Conservation (phyloP, 257 asterid species). For the Capsicum baccatum region DNA sequence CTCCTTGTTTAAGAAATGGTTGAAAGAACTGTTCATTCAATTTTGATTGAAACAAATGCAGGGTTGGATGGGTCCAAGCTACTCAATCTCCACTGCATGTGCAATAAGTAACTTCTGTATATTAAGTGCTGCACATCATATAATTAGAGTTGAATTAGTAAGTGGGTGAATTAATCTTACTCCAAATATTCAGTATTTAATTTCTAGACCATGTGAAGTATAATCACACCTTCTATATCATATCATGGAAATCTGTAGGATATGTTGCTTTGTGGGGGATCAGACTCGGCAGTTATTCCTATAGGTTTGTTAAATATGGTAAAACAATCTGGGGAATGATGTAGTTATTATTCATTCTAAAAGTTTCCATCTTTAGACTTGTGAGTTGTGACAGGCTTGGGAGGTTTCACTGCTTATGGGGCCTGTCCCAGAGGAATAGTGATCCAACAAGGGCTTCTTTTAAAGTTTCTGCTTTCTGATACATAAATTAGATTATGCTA, state of each 20-base stretch:
- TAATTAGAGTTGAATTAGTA: no score
- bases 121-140: no score
- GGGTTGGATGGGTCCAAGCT: no score
- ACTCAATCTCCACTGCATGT: no score
- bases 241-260: slow-evolving; percentile 36
- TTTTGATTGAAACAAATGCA: no score
- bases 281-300: slow-evolving; percentile 51
- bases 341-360: neutral
- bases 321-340: neutral
- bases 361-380: neutral
- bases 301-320: slow-evolving; percentile 35
- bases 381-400: slow-evolving; percentile 39
- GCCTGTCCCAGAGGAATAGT: slow-evolving; percentile 44
- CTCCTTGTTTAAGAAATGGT: no score
- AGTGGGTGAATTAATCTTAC: slow-evolving; percentile 31
- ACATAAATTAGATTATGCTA: neutral
- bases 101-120: no score
- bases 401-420: slow-evolving; percentile 54
- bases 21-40: no score
- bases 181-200: neutral
- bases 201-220: neutral
- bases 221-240: neutral
- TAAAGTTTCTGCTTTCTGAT: neutral
- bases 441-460: slow-evolving; percentile 53
- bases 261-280: slow-evolving; percentile 57